Conservation (phyloP, 1,284 basidiomycete species). For the Inonotus obliquus region DNA sequence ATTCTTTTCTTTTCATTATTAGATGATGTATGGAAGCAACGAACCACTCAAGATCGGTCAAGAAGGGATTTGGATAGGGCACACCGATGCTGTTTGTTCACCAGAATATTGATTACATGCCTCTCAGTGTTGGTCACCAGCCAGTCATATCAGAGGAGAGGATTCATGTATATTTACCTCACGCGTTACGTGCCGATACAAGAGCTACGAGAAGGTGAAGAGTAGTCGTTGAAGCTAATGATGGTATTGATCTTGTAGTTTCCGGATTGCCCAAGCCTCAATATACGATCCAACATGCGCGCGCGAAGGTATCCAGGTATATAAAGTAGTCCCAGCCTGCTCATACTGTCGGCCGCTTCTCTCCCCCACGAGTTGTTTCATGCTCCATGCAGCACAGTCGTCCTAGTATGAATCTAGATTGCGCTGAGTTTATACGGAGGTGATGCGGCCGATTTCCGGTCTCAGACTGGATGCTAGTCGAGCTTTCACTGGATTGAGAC, state of each 20-base stretch:
- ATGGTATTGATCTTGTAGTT: slow-evolving; percentile 32
- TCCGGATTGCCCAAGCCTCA: slow-evolving; percentile 47
- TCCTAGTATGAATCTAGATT: no score
- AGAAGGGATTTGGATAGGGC: slow-evolving; percentile 51
- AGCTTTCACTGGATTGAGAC: no score
- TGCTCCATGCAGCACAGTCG: no score
- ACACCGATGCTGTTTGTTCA: slow-evolving; percentile 72
- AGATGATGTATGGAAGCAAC: no score
- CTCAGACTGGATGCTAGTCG: no score
- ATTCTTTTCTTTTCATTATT: not conserved
- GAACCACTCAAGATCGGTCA: slow-evolving; percentile 39
- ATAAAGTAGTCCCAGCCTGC: no score
- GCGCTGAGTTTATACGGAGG: no score
- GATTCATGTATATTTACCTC: slow-evolving; percentile 67
- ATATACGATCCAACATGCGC: no score
- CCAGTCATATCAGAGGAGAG: slow-evolving; percentile 59
- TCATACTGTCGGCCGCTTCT: no score
- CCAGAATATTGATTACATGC: slow-evolving; percentile 45
- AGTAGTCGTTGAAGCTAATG: not conserved
- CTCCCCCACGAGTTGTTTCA: no score
- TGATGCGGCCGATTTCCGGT: no score
- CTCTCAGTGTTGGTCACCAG: slow-evolving; percentile 18
- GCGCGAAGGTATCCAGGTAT: no score
- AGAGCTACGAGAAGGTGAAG: slow-evolving; percentile 32
- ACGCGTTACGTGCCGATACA: not conserved